Conservation (phyloP, 169 alveolate species). For the Ophryocystis elektroscirrha region DNA sequence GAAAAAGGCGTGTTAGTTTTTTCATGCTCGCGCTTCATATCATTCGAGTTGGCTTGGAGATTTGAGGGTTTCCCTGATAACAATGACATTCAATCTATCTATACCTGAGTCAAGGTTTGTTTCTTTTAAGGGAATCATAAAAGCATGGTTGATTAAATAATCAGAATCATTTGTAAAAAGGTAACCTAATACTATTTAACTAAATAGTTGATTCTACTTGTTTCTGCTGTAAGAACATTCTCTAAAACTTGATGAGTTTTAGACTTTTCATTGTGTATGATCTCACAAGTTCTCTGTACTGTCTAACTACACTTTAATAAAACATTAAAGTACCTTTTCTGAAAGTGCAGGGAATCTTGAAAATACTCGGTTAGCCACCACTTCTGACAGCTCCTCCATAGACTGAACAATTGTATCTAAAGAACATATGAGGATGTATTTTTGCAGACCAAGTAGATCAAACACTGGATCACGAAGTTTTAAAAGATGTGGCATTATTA, state of each 20-base stretch:
- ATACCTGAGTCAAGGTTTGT: too few species aligned
- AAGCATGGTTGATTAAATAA: conserved; percentile 53
- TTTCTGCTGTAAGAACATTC: conserved; percentile 59
- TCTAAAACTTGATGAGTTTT: conserved; percentile 54
- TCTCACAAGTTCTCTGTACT: conserved; percentile 45
- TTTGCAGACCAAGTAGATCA: conserved; percentile 38
- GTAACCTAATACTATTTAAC: conserved; percentile 30
- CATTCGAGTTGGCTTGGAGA: too few species aligned
- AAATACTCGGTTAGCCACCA: conserved; percentile 62
- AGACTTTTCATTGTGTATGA: conserved; percentile 59
- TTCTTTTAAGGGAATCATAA: conserved; percentile 10
- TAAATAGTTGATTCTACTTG: conserved; percentile 3
- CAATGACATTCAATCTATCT: too few species aligned
- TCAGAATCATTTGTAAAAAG: conserved; percentile 75
- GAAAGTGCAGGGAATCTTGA: conserved; percentile 67
- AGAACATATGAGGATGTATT: neutral
- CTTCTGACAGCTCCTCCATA: conserved; percentile 58
- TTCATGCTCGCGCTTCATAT: too few species aligned
- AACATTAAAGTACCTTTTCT: conserved; percentile 47
- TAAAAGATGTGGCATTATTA: conserved; percentile 74
- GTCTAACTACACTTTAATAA: conserved; percentile 17
- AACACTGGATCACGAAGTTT: conserved; percentile 59
- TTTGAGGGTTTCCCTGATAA: too few species aligned
- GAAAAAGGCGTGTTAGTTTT: too few species aligned
- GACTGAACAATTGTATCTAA: conserved; percentile 41